These are phyloP conservation scores for Sutorius eximius DNA, from an alignment of 1,284 basidiomycete genomes.

Conservation along the genomic window DNA sequence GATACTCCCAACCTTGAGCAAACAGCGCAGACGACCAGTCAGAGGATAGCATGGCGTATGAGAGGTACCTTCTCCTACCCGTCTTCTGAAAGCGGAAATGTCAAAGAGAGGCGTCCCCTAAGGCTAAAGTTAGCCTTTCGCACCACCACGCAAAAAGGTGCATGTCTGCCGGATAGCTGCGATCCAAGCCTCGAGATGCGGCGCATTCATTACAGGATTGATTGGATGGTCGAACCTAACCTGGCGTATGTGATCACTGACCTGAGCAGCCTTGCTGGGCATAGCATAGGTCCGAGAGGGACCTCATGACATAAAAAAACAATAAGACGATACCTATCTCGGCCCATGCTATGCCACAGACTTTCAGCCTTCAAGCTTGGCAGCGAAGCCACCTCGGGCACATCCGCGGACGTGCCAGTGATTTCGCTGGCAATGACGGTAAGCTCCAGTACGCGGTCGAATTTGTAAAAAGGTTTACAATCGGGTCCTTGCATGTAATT, in stretches of 20 bases:
- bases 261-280: not conserved
- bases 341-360: not conserved
- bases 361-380: not conserved
- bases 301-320: not conserved
- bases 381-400: not conserved
- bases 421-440: not conserved
- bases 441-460: not conserved
- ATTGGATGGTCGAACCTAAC: not conserved
- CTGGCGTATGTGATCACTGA: not conserved
- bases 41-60: not conserved
- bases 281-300: not conserved
- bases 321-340: conserved; percentile 6
- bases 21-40: not conserved
- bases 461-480: not conserved
- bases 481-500: not conserved
- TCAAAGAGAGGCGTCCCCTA: not conserved
- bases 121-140: not conserved
- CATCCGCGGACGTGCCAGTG: not conserved
- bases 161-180: conserved; percentile 3
- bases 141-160: conserved; percentile 2
- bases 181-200: not conserved
- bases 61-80: not conserved
- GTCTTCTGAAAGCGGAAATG: conserved; percentile 11
- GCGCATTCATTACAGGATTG: not conserved
- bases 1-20: not conserved